These are phyloP conservation scores for Solanum peruvianum DNA, from an alignment of 257 asterid species.

Conservation along the genomic window DNA sequence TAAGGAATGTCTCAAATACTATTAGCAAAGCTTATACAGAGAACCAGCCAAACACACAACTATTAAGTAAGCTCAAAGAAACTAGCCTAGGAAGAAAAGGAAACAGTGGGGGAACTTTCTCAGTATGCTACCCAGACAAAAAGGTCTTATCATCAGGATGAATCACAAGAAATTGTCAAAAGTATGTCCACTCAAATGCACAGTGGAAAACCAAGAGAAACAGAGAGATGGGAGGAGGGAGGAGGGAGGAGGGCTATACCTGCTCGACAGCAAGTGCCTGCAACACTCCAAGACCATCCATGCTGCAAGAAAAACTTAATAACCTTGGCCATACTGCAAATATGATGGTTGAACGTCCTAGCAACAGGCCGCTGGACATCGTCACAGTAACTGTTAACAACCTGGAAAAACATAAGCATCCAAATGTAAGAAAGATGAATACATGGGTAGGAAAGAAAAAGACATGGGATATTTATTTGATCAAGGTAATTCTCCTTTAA, in stretches of 20 bases:
- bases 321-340: constrained; percentile 58
- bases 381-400: constrained; percentile 30
- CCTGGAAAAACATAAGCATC: constrained; percentile 17
- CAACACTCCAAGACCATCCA: constrained; percentile 75
- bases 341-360: constrained; percentile 48
- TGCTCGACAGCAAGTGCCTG: constrained; percentile 67
- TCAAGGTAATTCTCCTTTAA: not conserved
- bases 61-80: not conserved
- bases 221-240: not conserved
- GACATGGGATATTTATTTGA: not conserved
- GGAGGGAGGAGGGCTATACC: constrained; percentile 19
- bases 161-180: not conserved
- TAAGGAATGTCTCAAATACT: not conserved
- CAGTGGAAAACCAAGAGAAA: not conserved
- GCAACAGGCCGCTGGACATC: constrained; percentile 37
- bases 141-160: not conserved
- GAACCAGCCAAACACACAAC: not conserved
- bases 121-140: not conserved
- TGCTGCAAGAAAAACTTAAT: constrained; percentile 58
- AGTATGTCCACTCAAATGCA: not conserved
- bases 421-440: not conserved
- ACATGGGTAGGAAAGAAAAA: not conserved
- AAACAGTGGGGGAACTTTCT: not conserved
- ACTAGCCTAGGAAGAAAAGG: not conserved
- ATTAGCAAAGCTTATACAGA: not conserved